Evolutionary conservation across 2,329 filamentous ascomycete genomes (phyloP).

Genomic region (Dactylonectria macrodidyma): DNA sequence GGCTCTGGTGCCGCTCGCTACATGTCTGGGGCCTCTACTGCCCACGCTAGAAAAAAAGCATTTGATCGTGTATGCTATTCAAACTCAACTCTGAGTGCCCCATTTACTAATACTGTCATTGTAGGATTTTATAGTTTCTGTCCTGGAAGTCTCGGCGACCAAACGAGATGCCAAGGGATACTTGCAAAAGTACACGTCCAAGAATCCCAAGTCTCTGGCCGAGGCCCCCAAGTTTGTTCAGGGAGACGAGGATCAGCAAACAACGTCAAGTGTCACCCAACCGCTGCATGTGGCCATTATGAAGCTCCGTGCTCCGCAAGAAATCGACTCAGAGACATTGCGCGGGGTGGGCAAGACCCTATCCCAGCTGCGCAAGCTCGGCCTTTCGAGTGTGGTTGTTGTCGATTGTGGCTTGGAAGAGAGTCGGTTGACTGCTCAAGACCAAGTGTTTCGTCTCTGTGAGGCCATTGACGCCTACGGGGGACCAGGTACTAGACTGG

Average conservation of each 20-base stretch:
- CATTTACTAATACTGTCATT: slow-evolving; percentile 27
- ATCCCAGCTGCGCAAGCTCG: slow-evolving; percentile 85
- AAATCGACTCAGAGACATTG: slow-evolving; percentile 77
- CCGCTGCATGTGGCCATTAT: slow-evolving; percentile 81
- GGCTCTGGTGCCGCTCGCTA: slow-evolving; percentile 41
- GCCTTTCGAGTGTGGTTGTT: slow-evolving; percentile 86
- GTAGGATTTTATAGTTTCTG: slow-evolving; percentile 87
- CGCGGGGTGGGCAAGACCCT: slow-evolving; percentile 86
- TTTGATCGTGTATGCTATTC: slow-evolving; percentile 50
- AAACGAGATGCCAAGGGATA: slow-evolving; percentile 95
- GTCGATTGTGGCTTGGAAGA: slow-evolving; percentile 76
- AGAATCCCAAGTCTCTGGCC: slow-evolving; percentile 46
- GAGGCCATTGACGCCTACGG: slow-evolving; percentile 80
- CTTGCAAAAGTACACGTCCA: slow-evolving; percentile 81
- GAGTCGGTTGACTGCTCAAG: slow-evolving; percentile 59
- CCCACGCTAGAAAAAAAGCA: slow-evolving; percentile 50
- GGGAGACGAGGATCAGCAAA: slow-evolving; percentile 41
- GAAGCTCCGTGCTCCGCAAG: slow-evolving; percentile 83
- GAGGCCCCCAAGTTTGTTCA: slow-evolving; percentile 54
- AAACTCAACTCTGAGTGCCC: background rate
- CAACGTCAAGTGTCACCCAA: slow-evolving; percentile 38
- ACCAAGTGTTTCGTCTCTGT: slow-evolving; percentile 82
- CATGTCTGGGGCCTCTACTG: slow-evolving; percentile 49
- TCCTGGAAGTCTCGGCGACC: slow-evolving; percentile 90
- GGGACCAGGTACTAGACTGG: slow-evolving; percentile 76